phyloP scores from a whole-genome alignment of 2,329 filamentous ascomycete species.

The Neonectria hederae region DNA sequence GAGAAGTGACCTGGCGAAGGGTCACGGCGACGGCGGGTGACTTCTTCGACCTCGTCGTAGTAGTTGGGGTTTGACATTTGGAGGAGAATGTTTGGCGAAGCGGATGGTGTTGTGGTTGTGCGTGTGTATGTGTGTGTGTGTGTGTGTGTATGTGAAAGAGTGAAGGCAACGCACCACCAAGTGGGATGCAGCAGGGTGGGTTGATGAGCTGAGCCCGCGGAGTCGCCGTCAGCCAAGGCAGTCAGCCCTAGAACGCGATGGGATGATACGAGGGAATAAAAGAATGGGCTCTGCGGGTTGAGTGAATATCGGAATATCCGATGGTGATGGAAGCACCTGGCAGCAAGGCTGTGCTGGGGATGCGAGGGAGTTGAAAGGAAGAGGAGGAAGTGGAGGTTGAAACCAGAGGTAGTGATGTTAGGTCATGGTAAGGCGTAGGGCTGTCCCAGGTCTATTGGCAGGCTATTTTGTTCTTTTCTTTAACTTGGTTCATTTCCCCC shows the following conservation, averaged over 20 bases:
- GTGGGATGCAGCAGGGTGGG: conserved; percentile 1
- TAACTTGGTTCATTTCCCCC: no score
- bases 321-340: not conserved
- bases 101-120: not conserved
- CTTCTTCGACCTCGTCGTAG: conserved; percentile 46
- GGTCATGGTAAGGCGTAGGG: no score
- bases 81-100: not conserved
- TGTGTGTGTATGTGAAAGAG: not conserved
- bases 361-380: not conserved
- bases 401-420: not conserved
- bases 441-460: not conserved
- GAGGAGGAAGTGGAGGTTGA: not conserved
- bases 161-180: not conserved
- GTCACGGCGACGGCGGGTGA: conserved; percentile 39
- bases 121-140: not conserved
- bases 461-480: no score
- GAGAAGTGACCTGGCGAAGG: conserved; percentile 48
- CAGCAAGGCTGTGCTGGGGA: conserved; percentile 9
- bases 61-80: conserved; percentile 39
- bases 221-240: conserved; percentile 19
- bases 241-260: conserved; percentile 20
- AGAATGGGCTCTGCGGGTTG: conserved; percentile 17
- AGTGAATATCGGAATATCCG: conserved; percentile 16
- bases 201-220: conserved; percentile 8
- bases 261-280: conserved; percentile 4